Evolutionary conservation across 2,329 filamentous ascomycete species (phyloP), one percentile per base, ranked within the genome.

Genomic region (Phialocephala subalpina): DNA sequence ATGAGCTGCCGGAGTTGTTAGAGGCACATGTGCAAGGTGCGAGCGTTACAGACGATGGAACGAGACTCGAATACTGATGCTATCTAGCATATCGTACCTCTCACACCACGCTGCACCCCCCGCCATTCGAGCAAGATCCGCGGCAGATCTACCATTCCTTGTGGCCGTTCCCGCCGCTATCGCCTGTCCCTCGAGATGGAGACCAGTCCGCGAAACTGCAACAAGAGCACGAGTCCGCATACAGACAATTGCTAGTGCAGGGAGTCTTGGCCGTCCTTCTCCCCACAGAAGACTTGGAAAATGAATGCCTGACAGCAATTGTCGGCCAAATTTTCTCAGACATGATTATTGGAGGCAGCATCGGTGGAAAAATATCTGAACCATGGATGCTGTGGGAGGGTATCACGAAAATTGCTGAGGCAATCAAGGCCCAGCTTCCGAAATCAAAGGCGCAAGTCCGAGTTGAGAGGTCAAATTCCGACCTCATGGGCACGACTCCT

Each of bases 271-370:
- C 93, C 27, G 84, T 97, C 60, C 85, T 99, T 18, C 84, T 99
- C 22, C 96, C 96, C 11, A 96, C 94, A 18, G 95, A 98, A 75
- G 95, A 98, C 77, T 83, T 98, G 45, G 89, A 95, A 74, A 98
- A 97, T 77, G 88, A 88, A 62, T 97, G 93, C 77, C 83, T 98
- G 73, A 91, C 92, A 64, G 86, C 92, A 40, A 83, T 99, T 68
- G 91, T 97, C 68, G 89, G 90, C 62, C 93, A 97, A 79, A 92
- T 98, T 70, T 84, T 98, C 68, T 92, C 94, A 7, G 94, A 97
- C 79, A 89, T 97, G 77, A 92, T 98, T 68, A 84, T 99, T 70
- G 93, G 93, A 68, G 94, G 93, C 72, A 86, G 91, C 65, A 84
- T 97, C 73, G 89, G 90, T 73, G 92, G 90, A 74, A 97, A 91